phyloP scores from a whole-genome alignment of 495 filamentous ascomycete species.

The Viridothelium virens region DNA sequence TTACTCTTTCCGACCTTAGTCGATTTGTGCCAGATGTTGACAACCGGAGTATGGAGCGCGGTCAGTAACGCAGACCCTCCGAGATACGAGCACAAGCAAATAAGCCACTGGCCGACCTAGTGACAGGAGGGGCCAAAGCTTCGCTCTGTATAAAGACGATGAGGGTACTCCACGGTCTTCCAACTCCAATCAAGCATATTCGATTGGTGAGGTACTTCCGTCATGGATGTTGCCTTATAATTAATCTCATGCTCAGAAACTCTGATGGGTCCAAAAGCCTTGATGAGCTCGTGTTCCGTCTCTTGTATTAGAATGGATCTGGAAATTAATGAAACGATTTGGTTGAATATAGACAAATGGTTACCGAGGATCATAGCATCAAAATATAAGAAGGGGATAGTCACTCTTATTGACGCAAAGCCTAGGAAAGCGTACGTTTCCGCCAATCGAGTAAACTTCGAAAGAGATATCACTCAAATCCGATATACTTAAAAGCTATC shows the following conservation, averaged over 20 bases:
- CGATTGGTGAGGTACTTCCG: constrained; percentile 50
- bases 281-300: constrained; percentile 35
- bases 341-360: not conserved
- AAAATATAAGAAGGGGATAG: constrained; percentile 57
- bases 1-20: constrained; percentile 53
- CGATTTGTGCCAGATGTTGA: constrained; percentile 59
- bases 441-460: not conserved
- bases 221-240: constrained; percentile 61
- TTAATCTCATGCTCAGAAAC: constrained; percentile 58
- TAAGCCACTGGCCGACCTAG: constrained; percentile 63
- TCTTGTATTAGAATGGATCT: constrained; percentile 57
- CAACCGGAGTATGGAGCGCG: constrained; percentile 56
- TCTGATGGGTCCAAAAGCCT: constrained; percentile 22
- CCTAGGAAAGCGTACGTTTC: not conserved
- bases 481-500: not conserved
- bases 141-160: constrained; percentile 72
- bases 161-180: constrained; percentile 57
- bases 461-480: not conserved
- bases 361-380: constrained; percentile 64
- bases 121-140: constrained; percentile 62
- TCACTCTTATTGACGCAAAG: constrained; percentile 38
- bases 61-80: constrained; percentile 63
- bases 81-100: constrained; percentile 62
- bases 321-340: not conserved
- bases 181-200: constrained; percentile 36